Evolutionary conservation across 78 protist species (phyloP).

Genomic region (Chrysochromulina tobinii): DNA sequence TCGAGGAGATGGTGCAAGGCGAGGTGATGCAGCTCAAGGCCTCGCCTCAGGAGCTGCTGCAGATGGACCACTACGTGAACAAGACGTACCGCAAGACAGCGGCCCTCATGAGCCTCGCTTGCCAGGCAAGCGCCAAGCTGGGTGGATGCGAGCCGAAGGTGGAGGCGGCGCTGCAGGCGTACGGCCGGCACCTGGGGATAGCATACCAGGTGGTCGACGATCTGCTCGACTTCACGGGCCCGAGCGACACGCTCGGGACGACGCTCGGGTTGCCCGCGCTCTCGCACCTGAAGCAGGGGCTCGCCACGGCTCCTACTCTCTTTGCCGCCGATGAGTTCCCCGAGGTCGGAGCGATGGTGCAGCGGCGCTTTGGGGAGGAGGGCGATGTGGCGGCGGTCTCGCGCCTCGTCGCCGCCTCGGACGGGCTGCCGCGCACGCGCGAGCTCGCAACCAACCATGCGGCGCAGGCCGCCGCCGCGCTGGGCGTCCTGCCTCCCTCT

Average conservation of each 20-base stretch:
- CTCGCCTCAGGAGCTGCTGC: conserved; percentile 6
- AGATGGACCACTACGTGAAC: conserved; percentile 69
- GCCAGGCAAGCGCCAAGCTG: conserved; percentile 50
- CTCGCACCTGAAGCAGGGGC: conserved; percentile 70
- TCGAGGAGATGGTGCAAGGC: conserved; percentile 84
- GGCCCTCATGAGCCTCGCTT: conserved; percentile 69
- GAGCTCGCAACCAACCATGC: background rate
- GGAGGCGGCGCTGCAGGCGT: conserved; percentile 34
- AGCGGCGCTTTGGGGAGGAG: conserved; percentile 55
- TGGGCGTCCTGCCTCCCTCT: background rate
- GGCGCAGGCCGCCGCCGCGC: background rate
- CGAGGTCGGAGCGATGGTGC: conserved; percentile 66
- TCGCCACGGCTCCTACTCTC: conserved; percentile 89
- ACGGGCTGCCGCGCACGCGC: background rate
- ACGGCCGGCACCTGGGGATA: conserved; percentile 86
- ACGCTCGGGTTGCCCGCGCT: background rate
- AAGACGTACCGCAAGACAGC: conserved; percentile 90
- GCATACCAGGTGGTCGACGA: conserved; percentile 91
- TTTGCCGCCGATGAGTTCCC: conserved; percentile 78
- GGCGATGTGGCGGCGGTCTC: background rate
- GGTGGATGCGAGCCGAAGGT: background rate
- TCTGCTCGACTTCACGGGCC: conserved; percentile 76
- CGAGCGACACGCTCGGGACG: background rate
- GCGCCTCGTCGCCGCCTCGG: background rate
- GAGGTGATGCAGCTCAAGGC: conserved; percentile 79